Base-by-base conservation (phyloP, 257 asterid genomes). In the Capsicum rhomboideum region DNA sequence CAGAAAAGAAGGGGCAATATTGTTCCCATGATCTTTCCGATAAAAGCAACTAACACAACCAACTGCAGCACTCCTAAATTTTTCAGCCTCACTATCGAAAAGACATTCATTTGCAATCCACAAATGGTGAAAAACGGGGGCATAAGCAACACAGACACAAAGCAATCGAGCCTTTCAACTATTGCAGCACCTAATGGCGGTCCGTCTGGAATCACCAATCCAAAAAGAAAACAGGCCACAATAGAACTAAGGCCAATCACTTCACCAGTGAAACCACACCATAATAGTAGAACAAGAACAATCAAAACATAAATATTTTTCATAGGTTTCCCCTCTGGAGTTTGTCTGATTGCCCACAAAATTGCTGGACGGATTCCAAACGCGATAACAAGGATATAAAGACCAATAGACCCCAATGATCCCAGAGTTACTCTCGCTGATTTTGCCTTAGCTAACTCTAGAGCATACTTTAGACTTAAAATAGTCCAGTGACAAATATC, bases 201-300 rank as follows among this genome's bases (percentile, higher is more conserved):
- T 40, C 97, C 95, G 82, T 91, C 94, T 0, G 97, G 97, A 58
- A 91, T 86, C 81, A 91, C 88, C 88, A 91, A 58, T 54, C 97
- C 95, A 18, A 93, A 80, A 80, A 84, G 86, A 63, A 93, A 82
- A 16, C 91, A 88, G 0, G 91, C 94, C 9, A 89, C 71, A 56
- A 90, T 85, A 44, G 91, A 93, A 80, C 88, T 87, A 59, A 93
- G 80, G 17, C 97, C 97, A 6, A 93, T 90, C 46, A 58, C 87
- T 71, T 90, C 94, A 42, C 95, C 94, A 1, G 86, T 82, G 53
- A 93, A 87, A 56, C 89, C 93, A 85, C 89, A 46, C 18, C 85
- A 85, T 86, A 91, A 28, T 81, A 93, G 49, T 34, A 80, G 68
- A 50, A 90, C 82, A 54, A 91, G 86, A 28, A 90, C 87, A 6